phyloP scores from a whole-genome alignment of 2,329 filamentous ascomycete species.

The Trichoderma sp. region DNA sequence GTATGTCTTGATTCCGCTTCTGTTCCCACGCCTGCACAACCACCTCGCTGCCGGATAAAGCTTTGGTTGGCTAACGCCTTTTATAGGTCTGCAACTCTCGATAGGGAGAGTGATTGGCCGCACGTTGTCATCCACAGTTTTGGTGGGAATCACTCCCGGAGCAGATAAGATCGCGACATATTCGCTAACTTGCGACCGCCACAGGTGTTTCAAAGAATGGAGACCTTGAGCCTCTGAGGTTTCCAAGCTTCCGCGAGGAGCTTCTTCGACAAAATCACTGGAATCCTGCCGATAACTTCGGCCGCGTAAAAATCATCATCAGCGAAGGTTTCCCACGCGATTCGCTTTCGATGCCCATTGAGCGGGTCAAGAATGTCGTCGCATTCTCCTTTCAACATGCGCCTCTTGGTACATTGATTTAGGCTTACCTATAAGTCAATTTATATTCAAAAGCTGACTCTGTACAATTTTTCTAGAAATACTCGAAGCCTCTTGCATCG shows the following conservation, averaged over 20 bases:
- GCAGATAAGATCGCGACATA: not conserved
- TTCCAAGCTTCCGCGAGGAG: constrained; percentile 68
- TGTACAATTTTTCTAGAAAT: constrained; percentile 47
- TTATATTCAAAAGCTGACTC: not conserved
- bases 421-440: not conserved
- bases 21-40: not conserved
- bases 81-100: constrained; percentile 52
- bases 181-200: not conserved
- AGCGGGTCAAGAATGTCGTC: constrained; percentile 68
- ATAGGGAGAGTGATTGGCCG: constrained; percentile 49
- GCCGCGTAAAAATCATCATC: constrained; percentile 73
- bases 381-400: constrained; percentile 84
- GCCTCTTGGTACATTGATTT: constrained; percentile 56
- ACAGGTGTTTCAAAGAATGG: constrained; percentile 54
- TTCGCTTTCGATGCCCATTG: constrained; percentile 52
- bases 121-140: constrained; percentile 46
- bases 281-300: constrained; percentile 67
- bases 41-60: too few relatives aligned
- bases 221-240: constrained; percentile 60
- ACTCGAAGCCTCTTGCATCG: constrained; percentile 69
- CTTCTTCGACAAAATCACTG: constrained; percentile 67
- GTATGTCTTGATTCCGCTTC: constrained; percentile 38
- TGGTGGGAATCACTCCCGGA: constrained; percentile 30
- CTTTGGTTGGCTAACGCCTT: not conserved
- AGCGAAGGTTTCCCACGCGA: constrained; percentile 66